Conservation (phyloP, 148 eudicot species). For the Cornus kousa region DNA sequence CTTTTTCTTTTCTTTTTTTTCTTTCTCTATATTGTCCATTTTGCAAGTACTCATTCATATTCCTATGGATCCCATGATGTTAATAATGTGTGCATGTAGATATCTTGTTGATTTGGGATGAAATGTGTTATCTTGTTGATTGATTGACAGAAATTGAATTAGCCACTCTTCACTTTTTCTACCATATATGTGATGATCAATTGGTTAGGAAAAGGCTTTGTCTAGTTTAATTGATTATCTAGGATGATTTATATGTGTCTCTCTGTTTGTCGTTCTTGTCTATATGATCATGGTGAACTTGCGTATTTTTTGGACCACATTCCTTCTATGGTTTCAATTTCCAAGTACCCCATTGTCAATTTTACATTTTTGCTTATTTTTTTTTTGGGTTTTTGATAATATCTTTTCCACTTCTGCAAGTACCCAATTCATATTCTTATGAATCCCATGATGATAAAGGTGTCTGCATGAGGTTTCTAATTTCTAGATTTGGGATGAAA, state of each 20-base stretch:
- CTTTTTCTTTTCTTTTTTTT: neutral
- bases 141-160: neutral
- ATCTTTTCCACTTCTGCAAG: neutral
- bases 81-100: neutral
- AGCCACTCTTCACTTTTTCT: neutral
- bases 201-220: too few relatives aligned
- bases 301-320: neutral
- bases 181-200: neutral
- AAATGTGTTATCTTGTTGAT: neutral
- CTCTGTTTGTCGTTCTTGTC: neutral
- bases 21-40: neutral
- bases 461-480: neutral
- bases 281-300: neutral
- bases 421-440: neutral
- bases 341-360: neutral
- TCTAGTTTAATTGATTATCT: too few relatives aligned
- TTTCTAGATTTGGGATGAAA: neutral
- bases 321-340: slow-evolving; percentile 20
- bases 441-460: neutral
- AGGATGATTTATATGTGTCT: neutral
- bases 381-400: too few relatives aligned
- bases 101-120: neutral
- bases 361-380: neutral
- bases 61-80: neutral
- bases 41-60: neutral